Evolutionary conservation across 306 rosid genomes (phyloP).

Genomic region (Delonix regia): DNA sequence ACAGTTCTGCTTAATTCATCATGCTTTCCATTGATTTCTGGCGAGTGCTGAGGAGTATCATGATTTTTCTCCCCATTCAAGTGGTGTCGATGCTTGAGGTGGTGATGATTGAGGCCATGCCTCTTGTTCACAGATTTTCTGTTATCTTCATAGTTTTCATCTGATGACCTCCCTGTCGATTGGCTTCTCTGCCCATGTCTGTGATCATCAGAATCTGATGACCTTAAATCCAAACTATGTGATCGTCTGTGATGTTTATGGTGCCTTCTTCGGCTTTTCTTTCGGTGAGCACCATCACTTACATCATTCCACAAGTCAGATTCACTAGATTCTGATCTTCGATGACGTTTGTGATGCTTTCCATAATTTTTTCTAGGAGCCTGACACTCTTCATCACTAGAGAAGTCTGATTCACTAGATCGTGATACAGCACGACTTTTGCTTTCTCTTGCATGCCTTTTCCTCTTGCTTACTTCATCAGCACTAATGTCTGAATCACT

Average conservation of each 20-base stretch:
- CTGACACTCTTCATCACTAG: constrained; percentile 40
- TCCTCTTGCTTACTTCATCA: constrained; percentile 51
- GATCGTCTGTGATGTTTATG: constrained; percentile 55
- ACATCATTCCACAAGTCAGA: constrained; percentile 49
- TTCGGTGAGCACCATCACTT: constrained; percentile 43
- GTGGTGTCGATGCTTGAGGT: constrained; percentile 27
- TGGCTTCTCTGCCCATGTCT: constrained; percentile 43
- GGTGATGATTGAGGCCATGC: constrained; percentile 37
- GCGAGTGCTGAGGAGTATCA: constrained; percentile 7
- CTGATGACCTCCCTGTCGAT: constrained; percentile 57
- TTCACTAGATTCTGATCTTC: constrained; percentile 40
- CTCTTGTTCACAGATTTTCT: constrained; percentile 43
- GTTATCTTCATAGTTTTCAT: constrained; percentile 54
- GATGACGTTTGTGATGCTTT: constrained; percentile 57
- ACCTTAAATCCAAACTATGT: constrained; percentile 45
- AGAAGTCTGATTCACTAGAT: constrained; percentile 43
- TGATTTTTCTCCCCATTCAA: constrained; percentile 45
- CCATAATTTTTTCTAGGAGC: constrained; percentile 48
- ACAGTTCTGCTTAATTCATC: constrained; percentile 19
- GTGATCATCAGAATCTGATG: constrained; percentile 54
- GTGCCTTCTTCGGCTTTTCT: constrained; percentile 50
- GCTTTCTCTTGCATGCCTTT: constrained; percentile 40
- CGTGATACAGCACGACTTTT: constrained; percentile 37
- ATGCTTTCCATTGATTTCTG: constrained; percentile 38
- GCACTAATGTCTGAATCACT: constrained; percentile 55